Base-by-base conservation (phyloP, 2,329 filamentous ascomycete species). In the Aspergillus carbonarius region DNA sequence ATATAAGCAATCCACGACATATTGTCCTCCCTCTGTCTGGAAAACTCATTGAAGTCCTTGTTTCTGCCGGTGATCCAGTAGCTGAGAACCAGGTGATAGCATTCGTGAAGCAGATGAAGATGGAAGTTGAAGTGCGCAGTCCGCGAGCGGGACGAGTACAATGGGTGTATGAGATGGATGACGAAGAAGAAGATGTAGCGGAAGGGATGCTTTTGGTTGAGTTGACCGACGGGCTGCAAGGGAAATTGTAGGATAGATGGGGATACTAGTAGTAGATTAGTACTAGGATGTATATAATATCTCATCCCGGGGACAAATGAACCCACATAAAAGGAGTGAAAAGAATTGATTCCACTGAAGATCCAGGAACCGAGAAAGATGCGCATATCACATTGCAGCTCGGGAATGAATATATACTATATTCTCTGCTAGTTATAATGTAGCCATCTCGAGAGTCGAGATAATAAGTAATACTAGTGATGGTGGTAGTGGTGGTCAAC, bases 101-200 rank as follows among this genome's bases (percentile, higher is more conserved):
- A 7, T 83, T 88, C 17, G 80, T 88, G 18, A 83, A 83, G 70
- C 85, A 88, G 71, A 88, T 88, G 85, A 88, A 88, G 72, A 88
- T 88, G 85, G 86, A 88, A 63, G 71, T 88, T n/a, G 86, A 88
- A 65, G 81, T 88, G 2, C 71, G 86, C 20, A 78, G 77, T 55
- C 74, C 77, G 15, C 75, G 76, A 4, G 73, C 75, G 1, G 85
- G 85, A 0, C 69, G 66, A 2, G 77, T 84, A 4, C 73, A 68
- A 1, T 86, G 83, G 80, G 77, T 82, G 0, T 75, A 78, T 49
- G 82, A 85, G 51, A 77, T 78, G 47, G 81, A 83, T 37, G 82
- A 85, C 47, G 75, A 76, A 2, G 73, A 77, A 15, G 72, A 72
- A 46, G 84, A 85, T 62, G 81, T 87, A 2, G 79, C 76, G 0